Evolutionary conservation across 2,329 filamentous ascomycete genomes (phyloP), one percentile per base, ranked within the genome.

Genomic region (Nigrospora sphaerica): DNA sequence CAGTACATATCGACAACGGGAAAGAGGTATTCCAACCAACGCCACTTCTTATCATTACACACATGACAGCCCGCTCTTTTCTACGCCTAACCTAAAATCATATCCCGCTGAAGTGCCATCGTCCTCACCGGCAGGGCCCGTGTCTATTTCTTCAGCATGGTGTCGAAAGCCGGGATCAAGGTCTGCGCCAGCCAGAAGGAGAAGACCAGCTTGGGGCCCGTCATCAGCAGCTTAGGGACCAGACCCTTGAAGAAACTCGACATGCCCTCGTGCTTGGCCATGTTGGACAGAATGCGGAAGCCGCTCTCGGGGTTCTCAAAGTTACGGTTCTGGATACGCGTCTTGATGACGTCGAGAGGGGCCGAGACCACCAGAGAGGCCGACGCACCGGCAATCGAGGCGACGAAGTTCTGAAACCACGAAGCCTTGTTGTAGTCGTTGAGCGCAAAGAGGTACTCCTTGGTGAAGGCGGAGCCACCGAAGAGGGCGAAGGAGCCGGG

Each of bases 141-240:
- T 11, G 19, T 54, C 55, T 61, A 66, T 55, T 62, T 63, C 49
- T 60, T 62, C 47, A 77, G 58, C 53, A 69, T 68, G 48, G 57
- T 64, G 57, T 82, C 88, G 68, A 97, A 97, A 35, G 90, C 86
- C 44, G 93, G 93, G 63, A 98, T 98, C 60, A 98, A 76, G 31
- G 93, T 97, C 77, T 98, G 93, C 48, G 93, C 93, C 63, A 98
- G 82, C 93, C 93, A 98, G 83, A 98, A 98, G 51, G 91, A 96
- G 77, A 98, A 98, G 52, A 97, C 93, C 50, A 98, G 80, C 80
- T 98, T 98, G 53, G 93, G 93, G 19, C 93, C 95, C 14, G 93
- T 98, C 93, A 98, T 98, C 62, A 98, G 79, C 54, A 98, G 82
- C 85, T 98, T 98, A 52, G 93, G 93, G 42, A 90, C 86, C 54